Conservation (phyloP, 75 land plant species). For the Pinus albicaulis region DNA sequence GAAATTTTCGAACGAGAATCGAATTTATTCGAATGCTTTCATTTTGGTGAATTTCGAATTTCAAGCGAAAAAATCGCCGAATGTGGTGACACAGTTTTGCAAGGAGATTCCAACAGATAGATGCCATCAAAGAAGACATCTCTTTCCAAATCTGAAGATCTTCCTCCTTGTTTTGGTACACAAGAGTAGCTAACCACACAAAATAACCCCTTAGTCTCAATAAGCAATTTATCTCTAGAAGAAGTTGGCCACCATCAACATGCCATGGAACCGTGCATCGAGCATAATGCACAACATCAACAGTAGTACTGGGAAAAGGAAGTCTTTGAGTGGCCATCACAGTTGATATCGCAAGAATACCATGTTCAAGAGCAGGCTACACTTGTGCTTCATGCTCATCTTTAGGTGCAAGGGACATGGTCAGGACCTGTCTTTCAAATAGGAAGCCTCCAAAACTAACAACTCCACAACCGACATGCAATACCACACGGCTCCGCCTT, state of each 20-base stretch:
- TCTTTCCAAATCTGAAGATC: constrained; percentile 44
- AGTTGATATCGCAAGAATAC: constrained; percentile 83
- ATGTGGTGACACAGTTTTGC: too few relatives aligned
- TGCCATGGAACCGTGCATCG: constrained; percentile 95
- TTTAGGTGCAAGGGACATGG: constrained; percentile 93
- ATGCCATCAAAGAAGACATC: too few relatives aligned
- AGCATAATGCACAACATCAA: constrained; percentile 89
- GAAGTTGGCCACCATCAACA: constrained; percentile 83
- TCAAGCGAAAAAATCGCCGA: too few relatives aligned
- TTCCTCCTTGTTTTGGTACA: constrained; percentile 56
- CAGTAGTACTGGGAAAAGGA: constrained; percentile 74
- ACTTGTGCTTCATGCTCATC: constrained; percentile 98
- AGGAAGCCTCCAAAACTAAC: constrained; percentile 94
- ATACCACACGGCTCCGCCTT: constrained; percentile 55
- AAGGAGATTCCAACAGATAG: too few relatives aligned
- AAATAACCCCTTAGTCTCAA: constrained; percentile 90
- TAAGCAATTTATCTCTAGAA: constrained; percentile 78
- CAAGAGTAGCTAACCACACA: constrained; percentile 93
- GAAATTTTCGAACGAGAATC: too few relatives aligned
- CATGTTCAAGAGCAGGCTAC: constrained; percentile 88
- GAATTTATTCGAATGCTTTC: too few relatives aligned
- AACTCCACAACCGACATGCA: constrained; percentile 96
- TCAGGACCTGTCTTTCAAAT: constrained; percentile 66
- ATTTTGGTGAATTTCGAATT: too few relatives aligned
- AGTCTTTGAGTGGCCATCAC: constrained; percentile 88